Conservation (phyloP, 306 rosid species). For the Cucurbita ficifolia region DNA sequence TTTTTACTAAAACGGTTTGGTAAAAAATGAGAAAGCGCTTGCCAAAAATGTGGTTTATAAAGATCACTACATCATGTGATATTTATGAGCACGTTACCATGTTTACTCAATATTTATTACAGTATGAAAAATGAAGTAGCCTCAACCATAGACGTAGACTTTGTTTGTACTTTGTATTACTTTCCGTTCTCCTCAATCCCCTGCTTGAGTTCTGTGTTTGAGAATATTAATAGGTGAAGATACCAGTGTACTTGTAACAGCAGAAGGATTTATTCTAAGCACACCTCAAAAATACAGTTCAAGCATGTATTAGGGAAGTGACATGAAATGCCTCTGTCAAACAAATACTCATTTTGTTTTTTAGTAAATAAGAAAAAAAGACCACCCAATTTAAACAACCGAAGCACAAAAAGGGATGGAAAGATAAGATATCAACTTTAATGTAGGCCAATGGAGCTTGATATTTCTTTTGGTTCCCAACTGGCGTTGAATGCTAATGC, state of each 20-base stretch:
- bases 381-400: not conserved
- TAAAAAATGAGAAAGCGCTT: not conserved
- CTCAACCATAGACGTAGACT: not conserved
- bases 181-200: not conserved
- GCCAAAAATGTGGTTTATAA: not conserved
- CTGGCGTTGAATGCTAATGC: conserved; percentile 4
- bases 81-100: not conserved
- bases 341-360: not conserved
- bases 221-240: not conserved
- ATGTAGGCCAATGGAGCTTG: not conserved
- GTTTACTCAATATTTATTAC: not conserved
- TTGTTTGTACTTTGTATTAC: not conserved
- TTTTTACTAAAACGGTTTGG: not conserved
- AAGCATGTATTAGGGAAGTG: not conserved
- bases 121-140: not conserved
- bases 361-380: not conserved
- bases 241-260: not conserved
- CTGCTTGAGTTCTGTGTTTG: not conserved
- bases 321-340: not conserved
- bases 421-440: not conserved
- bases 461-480: not conserved
- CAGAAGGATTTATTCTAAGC: not conserved
- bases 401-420: not conserved
- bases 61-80: not conserved
- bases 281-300: not conserved